phyloP scores from a whole-genome alignment of 2,329 filamentous ascomycete species.

The Ophiostoma montium region DNA sequence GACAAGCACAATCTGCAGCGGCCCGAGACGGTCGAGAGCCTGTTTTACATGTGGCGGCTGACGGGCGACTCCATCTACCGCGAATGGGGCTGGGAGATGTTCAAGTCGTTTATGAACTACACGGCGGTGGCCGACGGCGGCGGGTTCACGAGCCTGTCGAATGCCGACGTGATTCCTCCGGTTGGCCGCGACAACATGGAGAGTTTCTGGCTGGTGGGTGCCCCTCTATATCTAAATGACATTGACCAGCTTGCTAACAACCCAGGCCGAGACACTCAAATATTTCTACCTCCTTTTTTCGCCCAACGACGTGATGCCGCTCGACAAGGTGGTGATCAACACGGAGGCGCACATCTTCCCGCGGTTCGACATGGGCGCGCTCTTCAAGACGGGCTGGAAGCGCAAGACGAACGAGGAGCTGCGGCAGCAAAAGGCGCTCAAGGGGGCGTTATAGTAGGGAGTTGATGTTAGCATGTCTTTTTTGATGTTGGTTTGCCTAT shows the following conservation, averaged over 20 bases:
- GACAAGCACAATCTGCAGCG: constrained; percentile 89
- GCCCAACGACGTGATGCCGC: constrained; percentile 62
- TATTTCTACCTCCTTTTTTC: constrained; percentile 96
- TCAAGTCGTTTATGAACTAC: constrained; percentile 76
- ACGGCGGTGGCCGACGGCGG: constrained; percentile 64
- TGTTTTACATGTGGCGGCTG: constrained; percentile 98
- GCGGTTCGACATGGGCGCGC: constrained; percentile 63
- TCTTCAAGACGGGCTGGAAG: constrained; percentile 72
- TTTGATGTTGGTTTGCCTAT: neutral
- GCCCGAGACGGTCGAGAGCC: constrained; percentile 88
- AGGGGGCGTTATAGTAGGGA: neutral
- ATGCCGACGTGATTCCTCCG: constrained; percentile 61
- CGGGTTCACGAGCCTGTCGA: constrained; percentile 68
- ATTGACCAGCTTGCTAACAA: neutral
- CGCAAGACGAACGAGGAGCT: constrained; percentile 33
- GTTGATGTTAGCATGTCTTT: neutral
- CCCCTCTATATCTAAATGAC: too few relatives aligned
- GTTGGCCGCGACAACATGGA: constrained; percentile 82
- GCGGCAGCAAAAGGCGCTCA: neutral
- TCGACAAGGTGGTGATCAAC: constrained; percentile 84
- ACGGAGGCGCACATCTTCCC: constrained; percentile 91
- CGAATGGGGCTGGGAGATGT: constrained; percentile 98
- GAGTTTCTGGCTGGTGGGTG: constrained; percentile 69
- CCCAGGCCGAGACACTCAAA: constrained; percentile 74
- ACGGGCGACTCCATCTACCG: constrained; percentile 81